A percentile compares a stretch with the other conserved stretches of the same genome.
Evolutionary conservation across 441 rosid species (phyloP).

Genomic region (Populus hybrid): DNA sequence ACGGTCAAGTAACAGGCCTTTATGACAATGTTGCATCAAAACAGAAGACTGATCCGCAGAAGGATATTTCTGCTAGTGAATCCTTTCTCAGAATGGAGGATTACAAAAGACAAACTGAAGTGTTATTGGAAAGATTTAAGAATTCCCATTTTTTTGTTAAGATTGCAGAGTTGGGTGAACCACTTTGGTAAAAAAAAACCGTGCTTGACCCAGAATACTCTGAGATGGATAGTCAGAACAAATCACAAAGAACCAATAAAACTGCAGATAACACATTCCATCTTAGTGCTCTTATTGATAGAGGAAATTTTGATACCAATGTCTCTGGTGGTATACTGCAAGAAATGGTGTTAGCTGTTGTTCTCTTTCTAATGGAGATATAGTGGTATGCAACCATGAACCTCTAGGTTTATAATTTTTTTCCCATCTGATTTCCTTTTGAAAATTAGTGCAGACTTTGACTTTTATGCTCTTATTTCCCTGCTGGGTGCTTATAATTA

Average conservation of each 20-base stretch:
- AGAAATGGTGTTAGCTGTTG: slow-evolving; percentile 70
- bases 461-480: background rate
- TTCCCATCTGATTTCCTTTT: background rate
- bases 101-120: slow-evolving; percentile 66
- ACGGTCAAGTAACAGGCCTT: slow-evolving; percentile 37
- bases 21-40: slow-evolving; percentile 46
- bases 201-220: slow-evolving; percentile 32
- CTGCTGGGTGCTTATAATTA: slow-evolving; percentile 1
- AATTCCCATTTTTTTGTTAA: slow-evolving; percentile 93
- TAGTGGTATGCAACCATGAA: slow-evolving; percentile 71
- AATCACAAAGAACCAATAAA: slow-evolving; percentile 23
- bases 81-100: slow-evolving; percentile 88
- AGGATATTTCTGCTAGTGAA: slow-evolving; percentile 70
- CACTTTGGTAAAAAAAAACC: slow-evolving; percentile 81
- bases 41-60: slow-evolving; percentile 47
- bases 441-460: background rate
- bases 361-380: slow-evolving; percentile 85
- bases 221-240: slow-evolving; percentile 34
- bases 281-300: slow-evolving; percentile 67
- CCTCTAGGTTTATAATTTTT: slow-evolving; percentile 17
- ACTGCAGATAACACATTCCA: slow-evolving; percentile 28
- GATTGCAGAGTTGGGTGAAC: slow-evolving; percentile 79
- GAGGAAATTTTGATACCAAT: slow-evolving; percentile 74
- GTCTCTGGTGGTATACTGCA: slow-evolving; percentile 83
- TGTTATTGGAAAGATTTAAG: slow-evolving; percentile 70